Conservation (phyloP, 164 flowering plant species). For the Stephania cephalantha region DNA sequence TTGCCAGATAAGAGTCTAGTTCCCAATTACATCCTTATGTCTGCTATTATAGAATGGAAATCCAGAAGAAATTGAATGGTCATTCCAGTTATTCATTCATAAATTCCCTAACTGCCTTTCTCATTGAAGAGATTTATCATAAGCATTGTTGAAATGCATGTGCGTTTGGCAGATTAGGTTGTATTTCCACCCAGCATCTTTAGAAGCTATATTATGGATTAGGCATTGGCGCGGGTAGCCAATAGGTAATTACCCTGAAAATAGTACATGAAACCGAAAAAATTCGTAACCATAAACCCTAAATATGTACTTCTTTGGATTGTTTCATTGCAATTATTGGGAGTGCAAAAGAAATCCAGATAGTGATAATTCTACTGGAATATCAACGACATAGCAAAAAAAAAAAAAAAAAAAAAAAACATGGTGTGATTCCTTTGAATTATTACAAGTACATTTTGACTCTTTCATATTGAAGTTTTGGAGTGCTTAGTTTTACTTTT, state of each 20-base stretch:
- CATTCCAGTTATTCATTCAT: neutral
- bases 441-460: neutral
- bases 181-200: neutral
- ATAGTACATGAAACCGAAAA: neutral
- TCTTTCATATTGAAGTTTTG: neutral
- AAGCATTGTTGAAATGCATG: neutral
- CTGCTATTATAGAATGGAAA: slow-evolving; percentile 80
- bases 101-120: neutral
- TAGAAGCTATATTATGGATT: neutral
- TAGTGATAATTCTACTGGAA: neutral
- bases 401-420: neutral
- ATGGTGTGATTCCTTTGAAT: neutral
- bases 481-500: neutral
- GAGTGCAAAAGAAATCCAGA: neutral
- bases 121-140: neutral
- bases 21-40: slow-evolving; percentile 59
- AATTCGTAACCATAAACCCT: neutral
- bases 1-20: slow-evolving; percentile 51
- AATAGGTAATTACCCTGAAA: neutral
- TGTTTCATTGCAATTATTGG: neutral
- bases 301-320: neutral
- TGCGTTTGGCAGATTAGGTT: neutral
- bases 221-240: neutral
- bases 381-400: neutral
- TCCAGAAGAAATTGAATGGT: slow-evolving; percentile 20